These are phyloP conservation scores for Macrocybe sp. DNA, from an alignment of 1,284 basidiomycete genomes.

Conservation along the genomic window DNA sequence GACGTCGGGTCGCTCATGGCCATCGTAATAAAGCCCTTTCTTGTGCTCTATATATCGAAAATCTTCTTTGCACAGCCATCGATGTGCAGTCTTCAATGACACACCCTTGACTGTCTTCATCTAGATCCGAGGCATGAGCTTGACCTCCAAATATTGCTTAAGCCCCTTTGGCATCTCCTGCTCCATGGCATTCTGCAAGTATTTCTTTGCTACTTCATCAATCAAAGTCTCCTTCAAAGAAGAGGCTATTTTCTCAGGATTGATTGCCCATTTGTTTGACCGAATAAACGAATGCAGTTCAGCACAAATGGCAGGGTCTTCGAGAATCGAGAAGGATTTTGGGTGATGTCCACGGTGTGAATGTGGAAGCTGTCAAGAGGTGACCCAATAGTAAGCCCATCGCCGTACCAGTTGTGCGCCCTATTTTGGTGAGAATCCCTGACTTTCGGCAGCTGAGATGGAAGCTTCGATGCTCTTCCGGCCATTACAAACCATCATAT, in stretches of 20 bases:
- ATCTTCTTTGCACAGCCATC: too few species aligned
- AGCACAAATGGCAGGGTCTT: conserved; percentile 3
- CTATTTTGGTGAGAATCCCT: conserved; percentile 16
- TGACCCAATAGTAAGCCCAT: not conserved
- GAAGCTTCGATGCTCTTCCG: conserved; percentile 20
- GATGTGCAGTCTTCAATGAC: conserved; percentile 5
- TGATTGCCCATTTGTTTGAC: conserved; percentile 6
- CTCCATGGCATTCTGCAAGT: conserved; percentile 10
- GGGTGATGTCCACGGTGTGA: not conserved
- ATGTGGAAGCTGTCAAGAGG: not conserved
- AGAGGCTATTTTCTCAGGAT: conserved; percentile 3
- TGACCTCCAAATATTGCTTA: conserved; percentile 22
- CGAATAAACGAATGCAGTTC: conserved; percentile 10
- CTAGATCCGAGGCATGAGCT: conserved; percentile 20
- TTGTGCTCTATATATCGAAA: too few species aligned
- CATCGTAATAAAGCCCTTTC: conserved; percentile 20
- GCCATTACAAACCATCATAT: conserved; percentile 22
- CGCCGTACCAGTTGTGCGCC: not conserved
- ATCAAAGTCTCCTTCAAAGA: not conserved
- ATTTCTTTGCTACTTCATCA: not conserved
- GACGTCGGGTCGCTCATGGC: conserved; percentile 29
- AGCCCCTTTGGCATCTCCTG: conserved; percentile 25
- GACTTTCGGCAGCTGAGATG: conserved; percentile 20
- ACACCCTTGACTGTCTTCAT: conserved; percentile 13
- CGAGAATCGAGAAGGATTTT: conserved; percentile 1